Evolutionary conservation across 2,329 filamentous ascomycete species (phyloP).

Genomic region (Cryphonectria carpinicola): DNA sequence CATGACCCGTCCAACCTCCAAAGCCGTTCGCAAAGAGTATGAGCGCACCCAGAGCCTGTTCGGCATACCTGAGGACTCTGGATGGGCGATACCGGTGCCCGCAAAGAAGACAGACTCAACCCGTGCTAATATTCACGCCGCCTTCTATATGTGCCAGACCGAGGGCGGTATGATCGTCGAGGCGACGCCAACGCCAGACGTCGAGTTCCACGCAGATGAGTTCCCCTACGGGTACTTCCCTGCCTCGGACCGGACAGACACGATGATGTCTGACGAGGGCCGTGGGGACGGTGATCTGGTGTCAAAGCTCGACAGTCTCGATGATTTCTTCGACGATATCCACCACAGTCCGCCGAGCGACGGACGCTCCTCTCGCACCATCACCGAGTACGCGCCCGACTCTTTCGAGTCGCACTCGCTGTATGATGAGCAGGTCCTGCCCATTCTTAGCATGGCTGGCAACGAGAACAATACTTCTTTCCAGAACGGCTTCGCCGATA

Average conservation of each 20-base stretch:
- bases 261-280: slow-evolving; percentile 88
- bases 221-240: slow-evolving; percentile 82
- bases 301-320: slow-evolving; percentile 75
- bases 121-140: slow-evolving; percentile 89
- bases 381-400: slow-evolving; percentile 67
- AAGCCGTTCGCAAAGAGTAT: slow-evolving; percentile 88
- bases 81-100: slow-evolving; percentile 94
- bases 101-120: slow-evolving; percentile 87
- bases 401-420: slow-evolving; percentile 76
- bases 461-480: slow-evolving; percentile 69
- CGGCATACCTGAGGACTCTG: slow-evolving; percentile 92
- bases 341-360: slow-evolving; percentile 64
- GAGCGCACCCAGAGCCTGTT: slow-evolving; percentile 93
- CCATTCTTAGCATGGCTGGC: slow-evolving; percentile 84
- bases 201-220: slow-evolving; percentile 92
- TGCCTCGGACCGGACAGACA: slow-evolving; percentile 74
- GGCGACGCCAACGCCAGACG: slow-evolving; percentile 74
- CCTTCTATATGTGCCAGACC: slow-evolving; percentile 90
- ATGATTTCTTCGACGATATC: slow-evolving; percentile 80
- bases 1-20: slow-evolving; percentile 88
- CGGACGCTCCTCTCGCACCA: slow-evolving; percentile 63
- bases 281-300: slow-evolving; percentile 81
- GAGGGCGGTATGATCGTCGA: slow-evolving; percentile 62
- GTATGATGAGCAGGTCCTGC: slow-evolving; percentile 91
- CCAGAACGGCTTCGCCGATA: slow-evolving; percentile 85